Conservation (phyloP, 148 eudicot species). For the Fagopyrum homotropicum region DNA sequence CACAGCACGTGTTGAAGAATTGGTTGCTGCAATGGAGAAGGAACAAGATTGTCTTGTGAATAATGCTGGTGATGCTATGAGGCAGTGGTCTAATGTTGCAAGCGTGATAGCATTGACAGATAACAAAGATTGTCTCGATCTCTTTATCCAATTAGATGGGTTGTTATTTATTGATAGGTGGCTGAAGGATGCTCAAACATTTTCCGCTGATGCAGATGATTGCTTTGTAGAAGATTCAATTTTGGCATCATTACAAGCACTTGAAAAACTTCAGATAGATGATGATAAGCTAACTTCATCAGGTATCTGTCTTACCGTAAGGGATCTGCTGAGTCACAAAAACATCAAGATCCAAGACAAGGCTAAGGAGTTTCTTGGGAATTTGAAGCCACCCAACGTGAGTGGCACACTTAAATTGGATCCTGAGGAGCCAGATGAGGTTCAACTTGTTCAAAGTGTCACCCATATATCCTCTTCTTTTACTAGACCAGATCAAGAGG, state of each 20-base stretch:
- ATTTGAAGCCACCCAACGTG: conserved; percentile 37
- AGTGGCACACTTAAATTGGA: conserved; percentile 20
- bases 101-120: conserved; percentile 67
- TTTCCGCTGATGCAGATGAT: conserved; percentile 34
- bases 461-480: conserved; percentile 13
- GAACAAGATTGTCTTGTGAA: conserved; percentile 46
- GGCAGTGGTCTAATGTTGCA: conserved; percentile 85
- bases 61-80: conserved; percentile 42
- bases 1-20: conserved; percentile 71
- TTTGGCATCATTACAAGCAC: conserved; percentile 48
- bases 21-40: conserved; percentile 51
- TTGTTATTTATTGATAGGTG: conserved; percentile 52
- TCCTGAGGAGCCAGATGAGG: conserved; percentile 26
- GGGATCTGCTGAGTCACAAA: conserved; percentile 48
- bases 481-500: not conserved
- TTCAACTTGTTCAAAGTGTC: conserved; percentile 16
- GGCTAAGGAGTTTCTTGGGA: conserved; percentile 52
- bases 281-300: conserved; percentile 38
- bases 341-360: conserved; percentile 47
- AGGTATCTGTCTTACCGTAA: conserved; percentile 47
- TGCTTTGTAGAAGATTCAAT: conserved; percentile 58
- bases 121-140: conserved; percentile 75
- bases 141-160: conserved; percentile 68
- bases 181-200: conserved; percentile 60
- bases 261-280: conserved; percentile 52